Base-by-base conservation (phyloP, 2,329 filamentous ascomycete genomes). In the Pseudodiploospora longispora region DNA sequence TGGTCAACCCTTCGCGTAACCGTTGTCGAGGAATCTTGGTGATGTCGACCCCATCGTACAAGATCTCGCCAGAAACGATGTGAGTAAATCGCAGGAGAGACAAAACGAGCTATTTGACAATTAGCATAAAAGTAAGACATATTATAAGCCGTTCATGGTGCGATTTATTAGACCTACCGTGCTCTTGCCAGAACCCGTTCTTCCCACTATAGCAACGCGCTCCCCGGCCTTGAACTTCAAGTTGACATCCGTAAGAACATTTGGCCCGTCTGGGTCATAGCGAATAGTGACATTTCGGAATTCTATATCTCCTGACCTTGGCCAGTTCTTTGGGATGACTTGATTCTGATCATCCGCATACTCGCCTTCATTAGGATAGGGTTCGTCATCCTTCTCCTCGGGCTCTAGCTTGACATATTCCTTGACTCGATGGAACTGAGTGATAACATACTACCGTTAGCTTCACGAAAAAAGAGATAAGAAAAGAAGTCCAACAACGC, bases 111-210 rank as follows among this genome's bases (percentile, higher is more conserved):
- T 65, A 27, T 4, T 37, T 36, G 10, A 33, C 4, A 34, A 8
- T 30, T 10, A 41, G 31, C 4, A 27, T 38, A 10, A 10, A 2
- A 30, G 30, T 8, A 19, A 19, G 19, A 19, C 19, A 19, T 19
- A 19, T 19, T 19, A 19, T 19, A 19, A 19, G 19, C 19, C 19
- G 2, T 19, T 19, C 19, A 19, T 19, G 19, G 19, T 19, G 19
- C 28, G 19, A n/a, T 10, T 10, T 31, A 12, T 3, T n/a, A 30
- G 19, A 60, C 70, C 60, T 58, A 91, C 74, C 0, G 87, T 94
- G 41, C 83, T 88, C 63, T 95, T 95, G 4, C 88, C 88, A 4
- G 84, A 88, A 0, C 85, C 82, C 0, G 87, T 94, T 7, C 87
- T 79, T 2, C 88, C 88, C 8, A 90, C 84, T 19, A 95, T 74